phyloP scores from a whole-genome alignment of 306 rosid species.

The Sphenostylis stenocarpa region DNA sequence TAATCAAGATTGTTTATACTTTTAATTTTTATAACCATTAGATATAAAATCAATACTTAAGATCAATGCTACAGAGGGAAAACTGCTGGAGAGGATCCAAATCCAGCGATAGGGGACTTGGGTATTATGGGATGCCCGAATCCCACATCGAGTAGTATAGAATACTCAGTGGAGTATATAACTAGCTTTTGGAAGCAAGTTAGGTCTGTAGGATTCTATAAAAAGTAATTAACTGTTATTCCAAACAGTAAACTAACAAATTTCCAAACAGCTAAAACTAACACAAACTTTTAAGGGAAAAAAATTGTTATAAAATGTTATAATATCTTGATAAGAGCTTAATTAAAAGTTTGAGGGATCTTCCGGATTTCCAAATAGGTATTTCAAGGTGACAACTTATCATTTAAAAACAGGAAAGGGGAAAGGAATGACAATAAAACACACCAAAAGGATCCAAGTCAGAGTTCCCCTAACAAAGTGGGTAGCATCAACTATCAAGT shows the following conservation, averaged over 20 bases:
- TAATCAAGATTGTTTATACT: too few species aligned
- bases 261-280: background rate
- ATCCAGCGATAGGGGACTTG: too few species aligned
- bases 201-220: background rate
- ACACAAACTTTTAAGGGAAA: background rate
- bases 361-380: background rate
- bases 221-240: background rate
- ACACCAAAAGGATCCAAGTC: background rate
- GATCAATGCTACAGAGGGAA: too few species aligned
- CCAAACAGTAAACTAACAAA: background rate
- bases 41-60: too few species aligned
- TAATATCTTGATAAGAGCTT: background rate
- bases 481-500: background rate
- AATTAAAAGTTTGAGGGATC: background rate
- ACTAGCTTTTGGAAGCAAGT: background rate
- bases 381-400: background rate
- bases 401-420: background rate
- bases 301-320: background rate
- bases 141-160: too few species aligned
- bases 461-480: background rate
- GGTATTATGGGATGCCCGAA: too few species aligned
- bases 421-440: background rate
- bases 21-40: too few species aligned
- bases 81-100: too few species aligned
- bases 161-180: too few species aligned